A percentile compares a stretch with the other conserved stretches of the same genome.
Conservation (phyloP, 805 yeast genomes). For the Yarrowia keelungensis region DNA sequence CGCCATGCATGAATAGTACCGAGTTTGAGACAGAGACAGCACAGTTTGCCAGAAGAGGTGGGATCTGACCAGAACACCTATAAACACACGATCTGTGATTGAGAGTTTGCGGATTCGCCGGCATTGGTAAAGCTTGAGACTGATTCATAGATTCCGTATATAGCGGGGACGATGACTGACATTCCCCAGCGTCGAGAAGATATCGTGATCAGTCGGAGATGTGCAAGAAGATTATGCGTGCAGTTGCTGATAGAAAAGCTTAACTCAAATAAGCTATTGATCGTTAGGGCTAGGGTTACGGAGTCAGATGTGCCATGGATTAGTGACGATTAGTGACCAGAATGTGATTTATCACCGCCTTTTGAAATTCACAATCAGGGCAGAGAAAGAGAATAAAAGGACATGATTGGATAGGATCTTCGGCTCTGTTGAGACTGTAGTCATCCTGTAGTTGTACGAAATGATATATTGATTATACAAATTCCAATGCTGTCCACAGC, state of each 20-base stretch:
- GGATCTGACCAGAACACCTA: slow-evolving; percentile 16
- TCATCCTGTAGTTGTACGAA: too few relatives aligned
- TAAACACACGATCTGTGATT: slow-evolving; percentile 17
- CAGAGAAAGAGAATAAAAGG: too few relatives aligned
- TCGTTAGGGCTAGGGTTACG: neutral
- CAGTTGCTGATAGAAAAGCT: slow-evolving; percentile 4
- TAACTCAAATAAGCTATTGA: neutral
- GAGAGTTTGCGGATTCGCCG: slow-evolving; percentile 5
- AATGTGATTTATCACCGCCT: too few relatives aligned
- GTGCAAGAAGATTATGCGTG: slow-evolving; percentile 16
- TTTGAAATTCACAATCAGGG: too few relatives aligned
- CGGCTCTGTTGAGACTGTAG: too few relatives aligned
- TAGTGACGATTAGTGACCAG: too few relatives aligned
- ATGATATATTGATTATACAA: too few relatives aligned
- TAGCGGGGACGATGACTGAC: neutral
- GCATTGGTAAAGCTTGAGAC: neutral
- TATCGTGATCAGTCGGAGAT: neutral
- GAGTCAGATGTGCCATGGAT: too few relatives aligned
- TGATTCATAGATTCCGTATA: neutral
- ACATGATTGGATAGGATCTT: too few relatives aligned
- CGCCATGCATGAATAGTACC: slow-evolving; percentile 19
- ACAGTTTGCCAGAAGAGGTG: slow-evolving; percentile 20
- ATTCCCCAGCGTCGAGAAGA: neutral
- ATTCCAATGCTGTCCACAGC: too few relatives aligned
- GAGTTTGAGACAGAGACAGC: slow-evolving; percentile 11